These are phyloP conservation scores for Populus hybrid DNA, from an alignment of 441 rosid genomes.

Conservation along the genomic window DNA sequence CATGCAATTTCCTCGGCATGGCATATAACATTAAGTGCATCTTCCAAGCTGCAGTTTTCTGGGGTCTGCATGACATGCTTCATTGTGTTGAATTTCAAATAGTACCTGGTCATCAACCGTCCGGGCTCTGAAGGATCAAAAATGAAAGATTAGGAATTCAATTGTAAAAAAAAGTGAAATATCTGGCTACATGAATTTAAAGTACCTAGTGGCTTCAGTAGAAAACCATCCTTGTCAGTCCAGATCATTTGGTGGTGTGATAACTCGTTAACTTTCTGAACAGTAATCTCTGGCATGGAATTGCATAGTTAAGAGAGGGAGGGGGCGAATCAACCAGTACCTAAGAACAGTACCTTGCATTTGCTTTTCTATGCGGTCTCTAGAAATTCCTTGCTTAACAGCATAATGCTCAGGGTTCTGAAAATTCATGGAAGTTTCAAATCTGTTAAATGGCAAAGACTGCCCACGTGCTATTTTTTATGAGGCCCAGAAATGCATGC, in stretches of 20 bases:
- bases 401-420: conserved; percentile 92
- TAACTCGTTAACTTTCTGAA: conserved; percentile 76
- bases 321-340: conserved; percentile 15
- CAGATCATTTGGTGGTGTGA: conserved; percentile 83
- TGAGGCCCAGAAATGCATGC: conserved; percentile 34
- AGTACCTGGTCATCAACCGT: conserved; percentile 94
- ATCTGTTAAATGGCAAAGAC: conserved; percentile 20
- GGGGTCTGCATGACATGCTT: conserved; percentile 79
- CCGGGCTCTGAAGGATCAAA: conserved; percentile 68
- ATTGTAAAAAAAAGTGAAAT: conserved; percentile 5
- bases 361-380: conserved; percentile 76
- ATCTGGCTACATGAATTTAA: conserved; percentile 17
- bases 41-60: conserved; percentile 68
- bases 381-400: conserved; percentile 71
- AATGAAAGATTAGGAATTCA: conserved; percentile 11
- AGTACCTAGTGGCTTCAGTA: conserved; percentile 88
- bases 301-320: conserved; percentile 26
- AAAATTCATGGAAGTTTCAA: conserved; percentile 22
- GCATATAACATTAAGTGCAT: conserved; percentile 69
- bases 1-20: conserved; percentile 93
- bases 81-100: conserved; percentile 87
- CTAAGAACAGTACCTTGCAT: conserved; percentile 57
- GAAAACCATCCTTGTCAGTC: conserved; percentile 85
- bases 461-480: background rate
- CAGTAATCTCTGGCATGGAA: conserved; percentile 60